Percentiles rank a stretch among this genome's conserved stretches.
Conservation (phyloP, 345 rosid genomes). For the Odontarrhena argentea region DNA sequence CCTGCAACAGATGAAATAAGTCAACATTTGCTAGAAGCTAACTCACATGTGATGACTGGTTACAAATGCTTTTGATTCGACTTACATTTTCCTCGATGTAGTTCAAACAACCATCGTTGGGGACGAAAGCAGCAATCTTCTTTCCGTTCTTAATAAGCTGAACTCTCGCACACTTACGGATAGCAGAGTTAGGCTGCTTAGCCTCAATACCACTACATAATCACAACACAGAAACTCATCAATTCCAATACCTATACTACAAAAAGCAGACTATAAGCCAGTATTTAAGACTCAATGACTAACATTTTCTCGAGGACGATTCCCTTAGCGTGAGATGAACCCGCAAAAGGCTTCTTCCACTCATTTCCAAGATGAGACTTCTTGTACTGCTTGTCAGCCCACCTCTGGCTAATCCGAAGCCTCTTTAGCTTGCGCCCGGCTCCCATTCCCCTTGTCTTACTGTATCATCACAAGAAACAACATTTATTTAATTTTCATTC, state of each 20-base stretch:
- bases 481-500: background rate
- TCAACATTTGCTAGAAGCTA: background rate
- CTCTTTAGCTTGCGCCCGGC: conserved; percentile 63
- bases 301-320: conserved; percentile 74
- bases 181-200: conserved; percentile 77
- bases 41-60: background rate
- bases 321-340: conserved; percentile 74
- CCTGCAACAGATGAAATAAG: conserved; percentile 39
- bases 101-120: conserved; percentile 68
- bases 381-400: conserved; percentile 73
- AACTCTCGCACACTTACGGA: conserved; percentile 71
- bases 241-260: background rate
- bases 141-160: conserved; percentile 72
- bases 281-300: background rate
- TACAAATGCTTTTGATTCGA: background rate
- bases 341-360: conserved; percentile 80
- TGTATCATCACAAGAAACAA: conserved; percentile 5
- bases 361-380: conserved; percentile 68
- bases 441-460: conserved; percentile 79
- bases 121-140: conserved; percentile 72
- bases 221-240: background rate
- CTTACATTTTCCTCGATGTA: conserved; percentile 66
- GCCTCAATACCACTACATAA: conserved; percentile 49
- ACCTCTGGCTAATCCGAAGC: conserved; percentile 63
- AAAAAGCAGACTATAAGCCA: background rate